Evolutionary conservation across 257 asterid genomes (phyloP), one percentile per base, ranked within the genome.

Genomic region (Nicotiana tomentosiformis): DNA sequence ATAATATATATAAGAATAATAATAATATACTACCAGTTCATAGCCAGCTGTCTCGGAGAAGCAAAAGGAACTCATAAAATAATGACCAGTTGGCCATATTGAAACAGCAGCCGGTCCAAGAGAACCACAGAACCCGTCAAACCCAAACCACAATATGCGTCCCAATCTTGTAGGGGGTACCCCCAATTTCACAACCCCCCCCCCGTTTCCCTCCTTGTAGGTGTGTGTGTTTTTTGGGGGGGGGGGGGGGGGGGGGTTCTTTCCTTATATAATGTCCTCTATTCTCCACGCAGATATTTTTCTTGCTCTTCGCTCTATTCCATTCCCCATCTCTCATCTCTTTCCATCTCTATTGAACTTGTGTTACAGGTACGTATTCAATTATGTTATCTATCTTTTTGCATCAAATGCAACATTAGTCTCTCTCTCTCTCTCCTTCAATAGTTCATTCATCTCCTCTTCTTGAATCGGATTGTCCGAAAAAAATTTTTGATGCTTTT

Each of bases 101-200:
- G 79, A 46, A 46, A 72, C 79, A 72, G 7, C 79, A 72, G 20
- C 79, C 46, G 20, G 79, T 12, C 79, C 79, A 72, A 72, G 61
- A 72, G 20, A 69, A 69, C n/a, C 56, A 69, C 32, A 35, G 4
- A 33, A 68, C 77, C 55, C 77, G 55, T 68, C 57, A 70, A 46
- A 72, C 39, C 60, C 78, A 70, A 43, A 70, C 51, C 20, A 56
- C 16, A 53, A 53, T 53, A 53, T 9, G 39, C 32, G 57, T 69
- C 77, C 30, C 55, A 37, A 10, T 39, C 32, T 69, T n/a, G 32
- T 37, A 2, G 77, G 77, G 67, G 46, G 17, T 10, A 69, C 33
- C 78, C n/a, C n/a, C 56, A 1, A 18, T 68, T 68, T 37, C 4
- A 37, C 55, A 37, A 37, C 56, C 77, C 77, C 77, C 33, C 33